These are phyloP conservation scores for Ophiostoma tasmaniense DNA, from an alignment of 2,329 filamentous ascomycete species.

Conservation along the genomic window DNA sequence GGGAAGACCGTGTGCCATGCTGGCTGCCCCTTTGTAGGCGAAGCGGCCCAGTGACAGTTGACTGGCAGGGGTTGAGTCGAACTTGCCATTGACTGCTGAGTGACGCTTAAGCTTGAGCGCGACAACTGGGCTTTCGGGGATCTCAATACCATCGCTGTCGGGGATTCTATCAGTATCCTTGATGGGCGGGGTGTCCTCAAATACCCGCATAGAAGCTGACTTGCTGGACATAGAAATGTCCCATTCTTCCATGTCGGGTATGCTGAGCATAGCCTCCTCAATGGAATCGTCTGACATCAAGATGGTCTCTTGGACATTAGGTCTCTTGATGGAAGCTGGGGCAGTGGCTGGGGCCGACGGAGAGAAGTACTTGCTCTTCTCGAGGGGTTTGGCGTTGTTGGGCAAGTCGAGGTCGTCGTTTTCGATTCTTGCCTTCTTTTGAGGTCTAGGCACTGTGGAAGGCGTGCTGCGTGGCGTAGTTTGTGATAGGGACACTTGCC, in stretches of 20 bases:
- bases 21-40: slow-evolving; percentile 20
- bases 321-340: neutral
- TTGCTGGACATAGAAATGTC: slow-evolving; percentile 25
- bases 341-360: slow-evolving; percentile 12
- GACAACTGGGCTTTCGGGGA: slow-evolving; percentile 16
- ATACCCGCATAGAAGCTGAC: slow-evolving; percentile 28
- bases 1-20: slow-evolving; percentile 34
- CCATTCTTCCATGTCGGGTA: slow-evolving; percentile 48
- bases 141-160: slow-evolving; percentile 17
- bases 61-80: slow-evolving; percentile 9
- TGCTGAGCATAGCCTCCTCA: slow-evolving; percentile 42
- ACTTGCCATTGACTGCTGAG: neutral
- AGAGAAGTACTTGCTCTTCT: slow-evolving; percentile 49
- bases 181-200: slow-evolving; percentile 31
- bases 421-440: slow-evolving; percentile 50
- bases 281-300: slow-evolving; percentile 50
- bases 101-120: neutral
- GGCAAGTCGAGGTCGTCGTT: slow-evolving; percentile 30
- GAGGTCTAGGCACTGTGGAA: slow-evolving; percentile 31
- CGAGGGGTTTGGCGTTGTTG: slow-evolving; percentile 20
- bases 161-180: slow-evolving; percentile 11
- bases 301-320: slow-evolving; percentile 32
- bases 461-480: neutral
- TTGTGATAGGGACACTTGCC: slow-evolving; percentile 4
- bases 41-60: slow-evolving; percentile 21